These are phyloP conservation scores for Suillus americanus DNA, from an alignment of 768 basidiomycete genomes.

Conservation along the genomic window DNA sequence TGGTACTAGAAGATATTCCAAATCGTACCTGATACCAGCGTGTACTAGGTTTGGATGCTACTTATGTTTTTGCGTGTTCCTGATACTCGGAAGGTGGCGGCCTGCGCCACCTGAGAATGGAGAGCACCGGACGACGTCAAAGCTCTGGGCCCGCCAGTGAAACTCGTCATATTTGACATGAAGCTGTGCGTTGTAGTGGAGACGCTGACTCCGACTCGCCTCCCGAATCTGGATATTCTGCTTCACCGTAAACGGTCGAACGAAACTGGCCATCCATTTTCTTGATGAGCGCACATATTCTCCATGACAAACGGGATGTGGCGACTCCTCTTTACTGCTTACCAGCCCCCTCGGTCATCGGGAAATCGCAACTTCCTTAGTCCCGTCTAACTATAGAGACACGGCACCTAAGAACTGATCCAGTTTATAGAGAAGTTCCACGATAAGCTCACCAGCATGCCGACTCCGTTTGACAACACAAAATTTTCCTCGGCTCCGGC, in stretches of 20 bases:
- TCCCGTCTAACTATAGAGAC: background rate
- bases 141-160: constrained; percentile 34
- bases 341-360: background rate
- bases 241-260: background rate
- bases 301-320: background rate
- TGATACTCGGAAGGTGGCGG: constrained; percentile 30
- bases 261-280: background rate
- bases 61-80: constrained; percentile 22
- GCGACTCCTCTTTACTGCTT: background rate
- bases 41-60: background rate
- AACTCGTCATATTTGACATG: constrained; percentile 25
- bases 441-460: background rate
- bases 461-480: background rate
- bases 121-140: constrained; percentile 40
- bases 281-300: background rate
- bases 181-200: constrained; percentile 18
- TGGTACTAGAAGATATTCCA: constrained; percentile 40
- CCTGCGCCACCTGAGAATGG: constrained; percentile 30
- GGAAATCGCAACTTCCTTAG: background rate
- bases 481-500: background rate
- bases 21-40: constrained; percentile 32
- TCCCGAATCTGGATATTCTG: constrained; percentile 6
- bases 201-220: background rate
- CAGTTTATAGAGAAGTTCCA: background rate
- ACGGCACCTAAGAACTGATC: too few relatives aligned